Evolutionary conservation across 495 filamentous ascomycete genomes (phyloP), one percentile per base, ranked within the genome.

Genomic region (Chaetomidium leptoderma): DNA sequence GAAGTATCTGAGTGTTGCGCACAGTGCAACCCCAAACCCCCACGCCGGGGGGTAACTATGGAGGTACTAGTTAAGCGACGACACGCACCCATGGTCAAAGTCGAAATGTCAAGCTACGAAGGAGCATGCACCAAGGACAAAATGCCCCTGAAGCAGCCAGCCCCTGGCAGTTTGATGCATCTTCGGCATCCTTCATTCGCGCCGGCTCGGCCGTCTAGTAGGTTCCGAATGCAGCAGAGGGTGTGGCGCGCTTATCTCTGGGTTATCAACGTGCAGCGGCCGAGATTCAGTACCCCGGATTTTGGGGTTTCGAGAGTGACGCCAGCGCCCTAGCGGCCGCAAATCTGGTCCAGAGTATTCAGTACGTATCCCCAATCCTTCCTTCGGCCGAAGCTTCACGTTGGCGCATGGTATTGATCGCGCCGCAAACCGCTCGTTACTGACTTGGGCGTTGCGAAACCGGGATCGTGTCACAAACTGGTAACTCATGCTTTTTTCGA

Each of bases 271-370:
- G 17, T 46, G 44, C 47, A 33, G 23, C 17, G 47, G 32, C 47
- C 47, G 33, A 51, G 47, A 36, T 51, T 37, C 19, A 11, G 40
- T 59, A 59, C 57, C 57, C 57, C 57, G 57, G 57, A 59, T 59
- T 53, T 35, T 45, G 46, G 40, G 27, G 13, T 52, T 19, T n/a
- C 7, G 45, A 33, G 45, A 16, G 16, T n/a, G 40, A 44, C 40
- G 40, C 14, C 7, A 3, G 19, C 23, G 40, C 17, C 9, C 42
- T 1, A 42, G n/a, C n/a, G n/a, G n/a, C n/a, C n/a, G n/a, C n/a
- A n/a, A n/a, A n/a, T n/a, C n/a, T n/a, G n/a, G n/a, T n/a, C n/a
- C n/a, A n/a, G n/a, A n/a, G n/a, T n/a, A n/a, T n/a, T n/a, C n/a
- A n/a, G n/a, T n/a, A n/a, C n/a, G n/a, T n/a, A n/a, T n/a, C n/a